Conservation (phyloP, 768 basidiomycete species). For the Collybiopsis confluens region DNA sequence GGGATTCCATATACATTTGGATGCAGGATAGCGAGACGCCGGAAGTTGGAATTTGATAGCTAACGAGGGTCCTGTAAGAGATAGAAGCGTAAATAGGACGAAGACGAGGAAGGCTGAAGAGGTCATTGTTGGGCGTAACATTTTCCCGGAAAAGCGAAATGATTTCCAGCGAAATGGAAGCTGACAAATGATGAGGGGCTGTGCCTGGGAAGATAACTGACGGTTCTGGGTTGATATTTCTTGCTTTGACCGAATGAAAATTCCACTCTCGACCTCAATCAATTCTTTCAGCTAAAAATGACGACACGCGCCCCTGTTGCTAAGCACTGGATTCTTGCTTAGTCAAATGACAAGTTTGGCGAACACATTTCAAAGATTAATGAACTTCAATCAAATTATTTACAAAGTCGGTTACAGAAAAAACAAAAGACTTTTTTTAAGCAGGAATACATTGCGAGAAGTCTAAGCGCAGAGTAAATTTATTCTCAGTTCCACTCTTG, state of each 20-base stretch:
- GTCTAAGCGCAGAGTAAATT: background rate
- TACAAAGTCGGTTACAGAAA: too few species aligned
- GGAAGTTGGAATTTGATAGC: slow-evolving; percentile 87
- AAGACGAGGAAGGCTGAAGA: slow-evolving; percentile 13
- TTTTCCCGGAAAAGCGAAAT: background rate
- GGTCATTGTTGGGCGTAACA: background rate
- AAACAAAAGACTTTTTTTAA: too few species aligned
- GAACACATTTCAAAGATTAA: too few species aligned
- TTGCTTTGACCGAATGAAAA: background rate
- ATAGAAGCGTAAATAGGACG: slow-evolving; percentile 23
- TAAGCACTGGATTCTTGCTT: too few species aligned
- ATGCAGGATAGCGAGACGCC: slow-evolving; percentile 65
- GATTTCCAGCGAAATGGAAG: too few species aligned
- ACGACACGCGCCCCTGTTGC: too few species aligned
- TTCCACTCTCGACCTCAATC: too few species aligned
- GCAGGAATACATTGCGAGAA: slow-evolving; percentile 1
- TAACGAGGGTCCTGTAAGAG: slow-evolving; percentile 12
- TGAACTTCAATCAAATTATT: too few species aligned
- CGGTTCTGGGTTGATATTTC: background rate
- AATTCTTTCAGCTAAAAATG: too few species aligned
- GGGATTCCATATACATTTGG: slow-evolving; percentile 95
- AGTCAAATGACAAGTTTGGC: too few species aligned
- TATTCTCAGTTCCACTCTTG: too few species aligned
- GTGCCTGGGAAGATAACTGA: background rate
- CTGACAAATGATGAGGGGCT: background rate